A percentile compares a stretch with the other conserved stretches of the same genome.
phyloP scores from a whole-genome alignment of 306 rosid species.

The Hippophae rhamnoides region DNA sequence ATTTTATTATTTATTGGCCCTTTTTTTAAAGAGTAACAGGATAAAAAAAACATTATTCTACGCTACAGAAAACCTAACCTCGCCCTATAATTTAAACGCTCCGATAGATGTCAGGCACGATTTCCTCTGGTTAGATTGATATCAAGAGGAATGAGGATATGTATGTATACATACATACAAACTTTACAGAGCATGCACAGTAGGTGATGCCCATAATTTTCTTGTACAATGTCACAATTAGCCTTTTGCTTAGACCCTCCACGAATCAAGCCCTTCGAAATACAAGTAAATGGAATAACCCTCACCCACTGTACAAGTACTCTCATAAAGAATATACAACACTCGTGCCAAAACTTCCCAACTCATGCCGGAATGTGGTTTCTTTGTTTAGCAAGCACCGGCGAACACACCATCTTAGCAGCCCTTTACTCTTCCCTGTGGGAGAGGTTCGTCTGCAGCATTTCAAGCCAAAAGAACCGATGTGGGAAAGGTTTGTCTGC shows the following conservation, averaged over 20 bases:
- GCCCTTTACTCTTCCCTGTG: constrained; percentile 3
- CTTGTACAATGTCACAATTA: constrained; percentile 38
- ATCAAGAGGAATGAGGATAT: constrained; percentile 5
- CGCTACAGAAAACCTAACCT: no score
- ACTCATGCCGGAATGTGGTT: constrained; percentile 21
- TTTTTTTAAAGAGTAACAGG: no score
- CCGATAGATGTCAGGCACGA: constrained; percentile 14
- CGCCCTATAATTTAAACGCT: not conserved
- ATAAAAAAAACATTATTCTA: no score
- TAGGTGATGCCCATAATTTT: constrained; percentile 28
- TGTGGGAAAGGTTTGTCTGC: not conserved
- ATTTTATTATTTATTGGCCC: no score
- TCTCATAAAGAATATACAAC: constrained; percentile 59
- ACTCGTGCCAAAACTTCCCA: constrained; percentile 40
- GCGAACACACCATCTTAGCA: constrained; percentile 26
- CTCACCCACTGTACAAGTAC: constrained; percentile 69
- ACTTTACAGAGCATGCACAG: constrained; percentile 42
- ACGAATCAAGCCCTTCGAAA: constrained; percentile 23
- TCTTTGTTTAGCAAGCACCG: constrained; percentile 21
- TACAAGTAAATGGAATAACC: constrained; percentile 40
- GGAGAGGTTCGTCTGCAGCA: not conserved
- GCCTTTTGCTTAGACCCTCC: constrained; percentile 23
- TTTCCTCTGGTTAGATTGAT: constrained; percentile 19
- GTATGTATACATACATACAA: constrained; percentile 29
- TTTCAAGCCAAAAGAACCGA: constrained; percentile 16